Conservation (phyloP, 179 eudicot species). For the Heliamphora pulchella region DNA sequence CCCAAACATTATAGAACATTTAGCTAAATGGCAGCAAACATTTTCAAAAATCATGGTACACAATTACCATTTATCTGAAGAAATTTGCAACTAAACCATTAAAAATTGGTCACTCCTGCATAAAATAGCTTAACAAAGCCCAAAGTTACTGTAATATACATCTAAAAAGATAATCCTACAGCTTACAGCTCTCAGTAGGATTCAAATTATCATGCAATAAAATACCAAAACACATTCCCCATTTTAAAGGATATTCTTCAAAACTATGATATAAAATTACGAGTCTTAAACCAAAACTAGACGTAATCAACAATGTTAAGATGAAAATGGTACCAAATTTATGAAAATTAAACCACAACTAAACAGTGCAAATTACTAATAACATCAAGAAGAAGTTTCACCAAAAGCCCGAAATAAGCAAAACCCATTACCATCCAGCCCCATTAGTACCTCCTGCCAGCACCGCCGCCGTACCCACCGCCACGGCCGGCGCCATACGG, state of each 20-base stretch:
- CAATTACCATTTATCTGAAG: too few species aligned
- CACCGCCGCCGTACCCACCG: constrained; percentile 24
- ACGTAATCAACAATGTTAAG: background rate
- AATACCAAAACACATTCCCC: background rate
- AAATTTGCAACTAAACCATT: too few species aligned
- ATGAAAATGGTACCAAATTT: background rate
- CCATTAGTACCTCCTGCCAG: constrained; percentile 22
- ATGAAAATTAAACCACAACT: background rate
- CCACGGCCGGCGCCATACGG: constrained; percentile 19
- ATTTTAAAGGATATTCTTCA: background rate
- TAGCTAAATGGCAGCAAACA: too few species aligned
- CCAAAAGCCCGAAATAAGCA: background rate
- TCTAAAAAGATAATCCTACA: too few species aligned
- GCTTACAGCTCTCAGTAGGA: too few species aligned
- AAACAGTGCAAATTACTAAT: background rate
- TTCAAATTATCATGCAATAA: background rate
- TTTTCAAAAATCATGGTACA: too few species aligned
- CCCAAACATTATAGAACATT: too few species aligned
- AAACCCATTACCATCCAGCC: background rate
- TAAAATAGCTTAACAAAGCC: background rate
- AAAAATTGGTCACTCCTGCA: too few species aligned
- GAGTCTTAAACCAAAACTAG: background rate
- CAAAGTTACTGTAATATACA: background rate
- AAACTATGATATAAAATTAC: background rate
- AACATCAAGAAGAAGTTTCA: background rate